Evolutionary conservation across 495 filamentous ascomycete genomes (phyloP).

Genomic region (Hypomontagnella submonticulosa): DNA sequence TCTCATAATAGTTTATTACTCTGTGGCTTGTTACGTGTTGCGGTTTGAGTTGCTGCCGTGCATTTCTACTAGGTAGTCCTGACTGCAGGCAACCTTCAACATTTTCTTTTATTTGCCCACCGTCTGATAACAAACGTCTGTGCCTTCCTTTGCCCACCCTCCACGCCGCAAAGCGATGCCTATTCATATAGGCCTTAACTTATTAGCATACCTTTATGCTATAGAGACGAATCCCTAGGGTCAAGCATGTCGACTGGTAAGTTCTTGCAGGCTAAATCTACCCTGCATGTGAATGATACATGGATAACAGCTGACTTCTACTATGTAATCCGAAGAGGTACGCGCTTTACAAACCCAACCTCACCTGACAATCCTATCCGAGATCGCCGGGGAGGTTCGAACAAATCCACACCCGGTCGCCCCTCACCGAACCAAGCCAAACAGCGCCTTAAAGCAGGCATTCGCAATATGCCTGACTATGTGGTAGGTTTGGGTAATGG

Average conservation of each 20-base stretch:
- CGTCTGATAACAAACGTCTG: slow-evolving; percentile 10
- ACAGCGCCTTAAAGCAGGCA: slow-evolving; percentile 5
- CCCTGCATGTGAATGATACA: background rate
- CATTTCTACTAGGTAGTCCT: background rate
- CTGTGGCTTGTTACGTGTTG: no score
- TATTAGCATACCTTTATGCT: slow-evolving; percentile 31
- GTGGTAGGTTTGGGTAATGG: slow-evolving; percentile 1
- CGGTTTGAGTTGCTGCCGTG: background rate
- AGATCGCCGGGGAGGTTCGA: slow-evolving; percentile 41
- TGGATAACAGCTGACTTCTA: slow-evolving; percentile 9
- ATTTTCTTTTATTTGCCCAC: slow-evolving; percentile 6
- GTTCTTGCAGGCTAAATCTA: slow-evolving; percentile 4
- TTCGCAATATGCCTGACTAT: slow-evolving; percentile 22
- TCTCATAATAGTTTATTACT: no score
- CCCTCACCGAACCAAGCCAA: slow-evolving; percentile 2
- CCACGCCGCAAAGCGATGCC: slow-evolving; percentile 31
- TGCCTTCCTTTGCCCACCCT: slow-evolving; percentile 14
- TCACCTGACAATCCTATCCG: slow-evolving; percentile 39
- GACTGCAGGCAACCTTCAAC: background rate
- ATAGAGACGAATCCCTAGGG: slow-evolving; percentile 26
- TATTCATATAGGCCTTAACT: slow-evolving; percentile 15
- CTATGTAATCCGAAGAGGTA: slow-evolving; percentile 27
- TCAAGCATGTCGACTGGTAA: slow-evolving; percentile 51
- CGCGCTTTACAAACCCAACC: slow-evolving; percentile 27
- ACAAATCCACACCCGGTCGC: slow-evolving; percentile 3